A percentile compares a stretch with the other conserved stretches of the same genome.
These are phyloP conservation scores for Debaryomyces prosopidis DNA, from an alignment of 805 yeast genomes.

Conservation along the genomic window DNA sequence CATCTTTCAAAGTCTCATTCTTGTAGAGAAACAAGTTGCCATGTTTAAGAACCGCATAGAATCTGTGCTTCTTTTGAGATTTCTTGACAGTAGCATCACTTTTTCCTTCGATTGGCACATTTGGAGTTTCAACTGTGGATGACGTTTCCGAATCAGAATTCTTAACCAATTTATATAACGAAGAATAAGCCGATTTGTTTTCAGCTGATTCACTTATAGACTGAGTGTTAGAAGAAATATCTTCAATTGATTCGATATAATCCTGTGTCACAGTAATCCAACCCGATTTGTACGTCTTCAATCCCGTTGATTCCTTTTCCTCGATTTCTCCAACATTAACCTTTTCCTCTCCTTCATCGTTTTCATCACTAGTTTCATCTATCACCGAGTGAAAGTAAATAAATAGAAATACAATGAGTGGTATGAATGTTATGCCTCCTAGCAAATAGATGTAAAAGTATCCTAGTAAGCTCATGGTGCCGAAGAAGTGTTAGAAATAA, in stretches of 20 bases:
- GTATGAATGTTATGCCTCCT: constrained; percentile 84
- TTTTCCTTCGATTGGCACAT: constrained; percentile 6
- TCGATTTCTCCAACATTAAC: constrained; percentile 62
- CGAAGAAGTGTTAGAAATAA: neutral
- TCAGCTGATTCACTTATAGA: constrained; percentile 41
- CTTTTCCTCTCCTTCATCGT: constrained; percentile 19
- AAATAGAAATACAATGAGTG: constrained; percentile 46
- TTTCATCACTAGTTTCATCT: constrained; percentile 19
- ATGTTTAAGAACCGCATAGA: constrained; percentile 73
- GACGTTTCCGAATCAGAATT: constrained; percentile 7
- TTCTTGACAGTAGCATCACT: constrained; percentile 11
- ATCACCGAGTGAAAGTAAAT: constrained; percentile 42
- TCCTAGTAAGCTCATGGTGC: constrained; percentile 11
- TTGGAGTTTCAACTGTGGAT: constrained; percentile 6
- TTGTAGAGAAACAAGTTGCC: constrained; percentile 86
- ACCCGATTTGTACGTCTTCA: constrained; percentile 64
- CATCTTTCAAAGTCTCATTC: constrained; percentile 63
- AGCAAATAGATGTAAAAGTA: constrained; percentile 54
- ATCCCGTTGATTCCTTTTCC: constrained; percentile 59
- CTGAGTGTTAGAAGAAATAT: constrained; percentile 49
- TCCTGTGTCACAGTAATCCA: constrained; percentile 87
- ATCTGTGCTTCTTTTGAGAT: constrained; percentile 54
- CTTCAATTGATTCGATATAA: constrained; percentile 47
- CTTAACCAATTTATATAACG: constrained; percentile 59
- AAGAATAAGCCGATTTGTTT: constrained; percentile 57